Base-by-base conservation (phyloP, 192 early-diverging fungal genomes). In the Rhizophlyctis rosea region DNA sequence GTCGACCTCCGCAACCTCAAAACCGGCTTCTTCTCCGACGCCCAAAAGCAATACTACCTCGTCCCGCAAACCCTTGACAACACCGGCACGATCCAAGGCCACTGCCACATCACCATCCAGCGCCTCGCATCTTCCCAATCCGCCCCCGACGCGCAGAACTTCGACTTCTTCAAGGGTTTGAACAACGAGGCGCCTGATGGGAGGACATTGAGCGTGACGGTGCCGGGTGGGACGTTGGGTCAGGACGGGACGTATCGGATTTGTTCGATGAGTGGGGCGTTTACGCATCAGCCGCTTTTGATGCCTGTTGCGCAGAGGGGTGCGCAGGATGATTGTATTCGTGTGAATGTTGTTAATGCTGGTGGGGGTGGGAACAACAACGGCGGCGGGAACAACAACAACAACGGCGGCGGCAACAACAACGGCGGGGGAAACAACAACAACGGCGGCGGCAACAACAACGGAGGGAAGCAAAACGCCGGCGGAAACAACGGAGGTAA, bases 31-130 rank as follows among this genome's bases (percentile, higher is more conserved):
- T 67, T 71, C 50, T 62, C 60, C 35, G 65, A 72, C 61, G 59
- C 71, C 18, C 28, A 76, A 0, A 64, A 13, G 1, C 16, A 57
- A 25, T 78, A 71, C 66, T 66, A 71, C 55, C 28, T 60, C n/a
- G 30, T 59, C 36, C 75, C 75, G 18, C 71, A 73, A 57, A 73
- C 75, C 24, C 71, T 77, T 32, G 56, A 71, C 67, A n/a, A 36
- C 49, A 33, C 65, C n/a, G 74, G 73, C 47, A 70, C n/a, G 3
- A 61, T 71, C 34, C 65, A 76, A 60, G 77, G 77, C 30, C 77
- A 79, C 68, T 64, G 74, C 7, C 77, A 79, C 65, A 62, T 79
- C 48, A 76, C 70, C 47, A 55, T 77, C 34, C 77, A 79, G 55
- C 48, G 58, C 23, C 13, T 33, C 1, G 47, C 53, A 24, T 53